Conservation (phyloP, 495 filamentous ascomycete genomes). For the Penicillium parvum region DNA sequence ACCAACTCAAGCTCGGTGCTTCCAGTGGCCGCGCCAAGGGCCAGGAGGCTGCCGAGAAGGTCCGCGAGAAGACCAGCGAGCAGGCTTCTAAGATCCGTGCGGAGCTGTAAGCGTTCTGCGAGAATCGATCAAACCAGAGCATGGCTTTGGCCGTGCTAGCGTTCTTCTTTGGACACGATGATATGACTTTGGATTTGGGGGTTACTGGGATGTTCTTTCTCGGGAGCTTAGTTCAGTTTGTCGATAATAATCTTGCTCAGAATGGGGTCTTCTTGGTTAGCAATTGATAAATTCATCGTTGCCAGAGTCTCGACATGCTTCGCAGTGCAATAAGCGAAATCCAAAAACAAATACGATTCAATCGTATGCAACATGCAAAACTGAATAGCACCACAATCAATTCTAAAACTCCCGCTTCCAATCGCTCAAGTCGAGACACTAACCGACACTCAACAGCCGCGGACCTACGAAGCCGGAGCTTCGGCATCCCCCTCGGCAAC, state of each 20-base stretch:
- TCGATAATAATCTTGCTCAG: slow-evolving; percentile 5
- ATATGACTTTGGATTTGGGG: slow-evolving; percentile 14
- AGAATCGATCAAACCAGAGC: neutral
- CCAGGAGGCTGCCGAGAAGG: slow-evolving; percentile 47
- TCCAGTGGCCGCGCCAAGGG: slow-evolving; percentile 58
- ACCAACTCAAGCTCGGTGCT: slow-evolving; percentile 58
- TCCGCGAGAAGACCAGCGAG: slow-evolving; percentile 31
- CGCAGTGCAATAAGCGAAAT: neutral
- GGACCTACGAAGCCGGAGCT: slow-evolving; percentile 33
- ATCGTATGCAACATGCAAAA: no score
- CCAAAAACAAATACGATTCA: neutral
- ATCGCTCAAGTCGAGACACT: neutral
- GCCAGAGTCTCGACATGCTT: neutral
- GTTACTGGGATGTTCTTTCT: neutral
- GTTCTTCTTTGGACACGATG: slow-evolving; percentile 12
- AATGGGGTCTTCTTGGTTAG: no score
- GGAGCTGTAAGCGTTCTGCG: slow-evolving; percentile 26
- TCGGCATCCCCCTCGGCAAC: slow-evolving; percentile 66
- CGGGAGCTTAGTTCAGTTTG: slow-evolving; percentile 1
- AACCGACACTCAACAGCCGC: neutral
- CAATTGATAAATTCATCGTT: no score
- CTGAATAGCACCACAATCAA: no score
- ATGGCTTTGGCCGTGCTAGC: slow-evolving; percentile 1
- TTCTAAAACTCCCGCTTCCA: neutral
- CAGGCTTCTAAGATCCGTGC: slow-evolving; percentile 24